Conservation (phyloP, 495 filamentous ascomycete genomes). For the Viridothelium virens region DNA sequence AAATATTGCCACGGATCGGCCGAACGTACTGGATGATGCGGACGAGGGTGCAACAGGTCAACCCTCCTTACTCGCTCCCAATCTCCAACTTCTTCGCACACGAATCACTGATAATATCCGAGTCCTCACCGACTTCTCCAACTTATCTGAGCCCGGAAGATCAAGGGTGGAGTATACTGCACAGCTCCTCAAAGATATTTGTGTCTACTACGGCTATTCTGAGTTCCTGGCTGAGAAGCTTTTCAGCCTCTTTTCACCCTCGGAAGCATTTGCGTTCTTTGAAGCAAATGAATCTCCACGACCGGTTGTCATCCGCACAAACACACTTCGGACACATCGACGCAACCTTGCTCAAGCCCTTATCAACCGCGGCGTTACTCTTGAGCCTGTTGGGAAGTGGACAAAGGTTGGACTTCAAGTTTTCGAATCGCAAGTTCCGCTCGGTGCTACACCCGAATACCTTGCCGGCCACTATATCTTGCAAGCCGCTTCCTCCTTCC, state of each 20-base stretch:
- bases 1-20: conserved; percentile 79
- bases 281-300: conserved; percentile 93
- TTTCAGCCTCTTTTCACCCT: conserved; percentile 80
- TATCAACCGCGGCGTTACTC: conserved; percentile 92
- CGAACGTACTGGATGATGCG: conserved; percentile 58
- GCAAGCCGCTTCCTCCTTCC: conserved; percentile 92
- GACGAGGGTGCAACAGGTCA: conserved; percentile 46
- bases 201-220: conserved; percentile 87
- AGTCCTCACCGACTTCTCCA: conserved; percentile 78
- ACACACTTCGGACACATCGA: conserved; percentile 87
- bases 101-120: conserved; percentile 91
- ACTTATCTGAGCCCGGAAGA: conserved; percentile 64
- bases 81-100: conserved; percentile 80
- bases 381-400: conserved; percentile 98
- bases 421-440: conserved; percentile 85
- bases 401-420: conserved; percentile 94
- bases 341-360: conserved; percentile 86
- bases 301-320: conserved; percentile 83
- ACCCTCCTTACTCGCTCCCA: conserved; percentile 60
- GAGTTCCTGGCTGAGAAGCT: conserved; percentile 78
- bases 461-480: conserved; percentile 95
- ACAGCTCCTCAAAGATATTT: conserved; percentile 84
- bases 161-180: conserved; percentile 80
- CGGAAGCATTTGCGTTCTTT: conserved; percentile 96
- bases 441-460: conserved; percentile 98